Base-by-base conservation (phyloP, 179 eudicot genomes). In the Beta lomatogona region DNA sequence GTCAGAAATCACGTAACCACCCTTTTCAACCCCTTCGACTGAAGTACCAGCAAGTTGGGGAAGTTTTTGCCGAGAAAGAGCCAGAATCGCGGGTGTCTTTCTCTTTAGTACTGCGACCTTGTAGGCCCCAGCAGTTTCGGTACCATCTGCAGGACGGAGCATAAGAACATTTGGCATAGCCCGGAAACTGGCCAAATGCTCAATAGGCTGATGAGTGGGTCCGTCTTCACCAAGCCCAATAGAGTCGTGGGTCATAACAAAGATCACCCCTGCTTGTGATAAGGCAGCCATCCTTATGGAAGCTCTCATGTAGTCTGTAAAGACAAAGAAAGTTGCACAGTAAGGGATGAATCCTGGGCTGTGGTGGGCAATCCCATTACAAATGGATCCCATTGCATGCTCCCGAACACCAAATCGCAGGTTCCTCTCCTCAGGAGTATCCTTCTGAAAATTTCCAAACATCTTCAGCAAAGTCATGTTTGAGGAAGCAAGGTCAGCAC, bases 161-260 rank as follows among this genome's bases (percentile, higher is more conserved):
- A 94, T 96, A 79, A 94, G 58, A 44, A 94, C 88, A 63, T 96
- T 91, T 65, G 99, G 99, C 99, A 96, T 96, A 16, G 99, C 99
- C 28, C 99, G 85, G 86, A 96, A 94, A 75, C 99, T 96, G 0
- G 99, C 98, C 84, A 96, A 81, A 75, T 96, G 99, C 88, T 96
- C 99, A 53, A 96, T 89, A 25, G 99, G 99, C 84, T 96, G 99
- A 86, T 96, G 99, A 61, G 98, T 96, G 0, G 99, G 99, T 16
- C 99, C 99, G 46, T 96, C 99, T 83, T 96, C 99, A 67, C 99
- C 99, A 5, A 96, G 94, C 22, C 99, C 99, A 36, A 96, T 96
- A 4, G 99, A 96, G 78, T 96, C 99, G 19, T 96, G 99, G 79
- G 99, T 96, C 99, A 96, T 96, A n/a, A 96, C 97, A 50, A 92